phyloP scores from a whole-genome alignment of 495 filamentous ascomycete species.

The Trichoderma orchidacearum region DNA sequence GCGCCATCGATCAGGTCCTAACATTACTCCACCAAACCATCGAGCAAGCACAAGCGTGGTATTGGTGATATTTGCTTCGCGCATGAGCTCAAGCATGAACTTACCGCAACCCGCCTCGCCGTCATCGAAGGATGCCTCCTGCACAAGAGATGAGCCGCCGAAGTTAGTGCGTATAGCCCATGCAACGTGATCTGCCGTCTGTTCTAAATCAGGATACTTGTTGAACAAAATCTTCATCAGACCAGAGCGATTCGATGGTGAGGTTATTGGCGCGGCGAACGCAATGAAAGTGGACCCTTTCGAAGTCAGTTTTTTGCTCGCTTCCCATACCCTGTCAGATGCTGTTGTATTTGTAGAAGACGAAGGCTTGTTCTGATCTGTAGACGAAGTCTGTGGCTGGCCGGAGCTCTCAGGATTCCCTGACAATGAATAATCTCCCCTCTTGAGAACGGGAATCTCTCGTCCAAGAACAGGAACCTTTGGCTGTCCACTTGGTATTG shows the following conservation, averaged over 20 bases:
- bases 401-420: constrained; percentile 11
- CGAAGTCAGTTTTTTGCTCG: not conserved
- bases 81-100: constrained; percentile 65
- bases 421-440: constrained; percentile 60
- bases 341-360: constrained; percentile 4
- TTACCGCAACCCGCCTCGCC: constrained; percentile 81
- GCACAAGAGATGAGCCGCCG: constrained; percentile 1
- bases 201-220: constrained; percentile 22
- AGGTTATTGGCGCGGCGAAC: constrained; percentile 25
- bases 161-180: constrained; percentile 31
- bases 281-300: constrained; percentile 39
- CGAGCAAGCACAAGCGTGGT: constrained; percentile 79
- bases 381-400: constrained; percentile 5
- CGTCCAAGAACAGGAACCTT: constrained; percentile 54
- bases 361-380: constrained; percentile 4
- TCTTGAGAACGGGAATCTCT: constrained; percentile 57
- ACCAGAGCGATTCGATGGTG: constrained; percentile 18
- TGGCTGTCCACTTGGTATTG: constrained; percentile 48
- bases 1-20: constrained; percentile 69
- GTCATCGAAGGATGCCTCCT: constrained; percentile 82
- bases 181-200: constrained; percentile 35
- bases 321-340: constrained; percentile 1
- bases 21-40: constrained; percentile 82
- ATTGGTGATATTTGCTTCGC: constrained; percentile 65
- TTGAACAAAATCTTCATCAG: constrained; percentile 25